Percentiles rank a stretch among this genome's conserved stretches.
Conservation (phyloP, 2,329 filamentous ascomycete genomes). For the Myriosclerotinia scirpicola region DNA sequence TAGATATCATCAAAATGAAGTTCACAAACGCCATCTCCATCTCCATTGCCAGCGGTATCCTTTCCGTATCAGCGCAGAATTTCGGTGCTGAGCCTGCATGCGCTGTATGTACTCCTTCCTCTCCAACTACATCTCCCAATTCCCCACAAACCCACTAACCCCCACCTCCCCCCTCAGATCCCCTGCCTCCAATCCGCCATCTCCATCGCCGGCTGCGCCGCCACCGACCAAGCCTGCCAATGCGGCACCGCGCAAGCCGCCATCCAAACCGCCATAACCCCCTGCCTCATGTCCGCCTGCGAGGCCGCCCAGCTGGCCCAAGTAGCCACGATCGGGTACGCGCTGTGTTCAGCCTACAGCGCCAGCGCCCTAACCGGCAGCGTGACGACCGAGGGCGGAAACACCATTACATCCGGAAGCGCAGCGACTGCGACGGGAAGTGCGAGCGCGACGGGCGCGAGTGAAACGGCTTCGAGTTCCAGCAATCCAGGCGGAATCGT, state of each 20-base stretch:
- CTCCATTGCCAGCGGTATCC: neutral
- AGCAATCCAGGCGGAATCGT: neutral
- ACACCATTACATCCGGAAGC: neutral
- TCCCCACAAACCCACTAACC: too few species aligned
- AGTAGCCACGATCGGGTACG: constrained; percentile 41
- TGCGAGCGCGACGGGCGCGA: too few species aligned
- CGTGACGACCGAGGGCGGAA: neutral
- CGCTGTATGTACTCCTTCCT: constrained; percentile 9
- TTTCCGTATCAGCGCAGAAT: neutral
- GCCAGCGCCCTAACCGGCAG: constrained; percentile 25
- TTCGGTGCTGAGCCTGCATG: constrained; percentile 15
- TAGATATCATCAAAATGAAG: constrained; percentile 10
- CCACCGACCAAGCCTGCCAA: constrained; percentile 44
- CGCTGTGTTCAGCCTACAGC: constrained; percentile 40
- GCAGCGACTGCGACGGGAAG: neutral
- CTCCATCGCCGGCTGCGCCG: constrained; percentile 42
- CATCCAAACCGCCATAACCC: constrained; percentile 40
- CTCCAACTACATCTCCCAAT: too few species aligned
- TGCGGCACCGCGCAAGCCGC: constrained; percentile 39
- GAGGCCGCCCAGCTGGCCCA: constrained; percentile 34
- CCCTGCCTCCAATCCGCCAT: constrained; percentile 44
- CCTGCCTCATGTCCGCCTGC: constrained; percentile 42
- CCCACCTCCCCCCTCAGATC: neutral
- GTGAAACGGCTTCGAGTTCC: neutral
- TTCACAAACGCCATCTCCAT: neutral